Evolutionary conservation across 768 basidiomycete species (phyloP).

Genomic region (Hirschioporus abietinus): DNA sequence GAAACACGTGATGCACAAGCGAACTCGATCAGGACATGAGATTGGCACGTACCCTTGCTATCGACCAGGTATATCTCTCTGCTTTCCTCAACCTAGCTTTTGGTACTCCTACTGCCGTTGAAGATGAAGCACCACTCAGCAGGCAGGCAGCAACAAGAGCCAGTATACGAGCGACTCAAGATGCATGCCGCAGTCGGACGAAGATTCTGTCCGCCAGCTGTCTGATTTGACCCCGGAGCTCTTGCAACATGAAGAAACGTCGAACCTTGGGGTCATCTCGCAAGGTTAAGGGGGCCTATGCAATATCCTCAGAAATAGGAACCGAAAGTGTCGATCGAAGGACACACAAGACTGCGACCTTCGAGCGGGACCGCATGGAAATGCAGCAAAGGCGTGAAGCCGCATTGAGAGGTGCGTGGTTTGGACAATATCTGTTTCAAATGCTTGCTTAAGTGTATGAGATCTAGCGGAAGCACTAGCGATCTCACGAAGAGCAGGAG

Average conservation of each 20-base stretch:
- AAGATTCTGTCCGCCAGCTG: too few species aligned
- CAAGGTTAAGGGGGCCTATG: not conserved
- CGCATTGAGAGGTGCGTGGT: not conserved
- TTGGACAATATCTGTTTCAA: not conserved
- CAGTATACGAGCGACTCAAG: not conserved
- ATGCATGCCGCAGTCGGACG: too few species aligned
- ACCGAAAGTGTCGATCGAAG: not conserved
- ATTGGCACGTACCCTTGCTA: not conserved
- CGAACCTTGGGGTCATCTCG: not conserved
- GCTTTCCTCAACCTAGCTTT: not conserved
- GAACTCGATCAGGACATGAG: not conserved
- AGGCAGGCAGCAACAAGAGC: not conserved
- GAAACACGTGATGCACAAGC: not conserved
- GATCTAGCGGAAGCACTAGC: not conserved
- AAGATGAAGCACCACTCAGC: not conserved
- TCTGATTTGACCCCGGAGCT: not conserved
- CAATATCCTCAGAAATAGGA: not conserved
- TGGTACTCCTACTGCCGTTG: not conserved
- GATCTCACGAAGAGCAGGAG: not conserved
- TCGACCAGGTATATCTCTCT: not conserved
- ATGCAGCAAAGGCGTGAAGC: not conserved
- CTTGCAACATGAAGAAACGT: not conserved
- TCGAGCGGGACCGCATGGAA: not conserved
- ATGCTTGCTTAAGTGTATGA: not conserved
- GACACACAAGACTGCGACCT: not conserved